Percentiles rank a stretch among this genome's conserved stretches.
Conservation (phyloP, 2,329 filamentous ascomycete genomes). For the Aspergillus fumigatus region DNA sequence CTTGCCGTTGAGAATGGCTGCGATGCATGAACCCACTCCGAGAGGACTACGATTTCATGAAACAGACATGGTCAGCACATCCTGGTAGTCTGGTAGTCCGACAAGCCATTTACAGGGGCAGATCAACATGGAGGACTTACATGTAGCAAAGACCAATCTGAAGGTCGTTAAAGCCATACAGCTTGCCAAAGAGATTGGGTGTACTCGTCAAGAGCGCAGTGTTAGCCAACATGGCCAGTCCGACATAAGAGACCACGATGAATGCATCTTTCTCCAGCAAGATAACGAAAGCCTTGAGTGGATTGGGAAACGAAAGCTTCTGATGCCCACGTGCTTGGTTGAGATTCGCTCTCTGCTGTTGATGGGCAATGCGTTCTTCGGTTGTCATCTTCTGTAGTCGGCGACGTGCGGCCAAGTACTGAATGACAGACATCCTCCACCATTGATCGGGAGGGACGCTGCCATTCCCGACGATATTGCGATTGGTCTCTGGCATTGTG, state of each 20-base stretch:
- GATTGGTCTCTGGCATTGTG: constrained; percentile 36
- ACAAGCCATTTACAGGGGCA: background rate
- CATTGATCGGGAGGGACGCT: constrained; percentile 21
- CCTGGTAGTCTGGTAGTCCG: no score
- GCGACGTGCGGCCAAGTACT: constrained; percentile 9
- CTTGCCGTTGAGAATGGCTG: constrained; percentile 19
- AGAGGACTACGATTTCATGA: constrained; percentile 12
- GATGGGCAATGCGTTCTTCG: background rate
- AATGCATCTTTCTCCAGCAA: constrained; percentile 35
- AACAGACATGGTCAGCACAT: background rate
- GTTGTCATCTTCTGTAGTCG: background rate
- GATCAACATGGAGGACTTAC: constrained; percentile 5
- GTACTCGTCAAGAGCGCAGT: constrained; percentile 36
- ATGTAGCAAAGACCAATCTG: constrained; percentile 25
- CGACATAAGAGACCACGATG: constrained; percentile 34
- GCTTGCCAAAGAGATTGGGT: constrained; percentile 34
- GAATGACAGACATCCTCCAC: constrained; percentile 19
- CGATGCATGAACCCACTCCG: constrained; percentile 16
- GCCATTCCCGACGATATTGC: constrained; percentile 28
- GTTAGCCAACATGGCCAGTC: constrained; percentile 34
- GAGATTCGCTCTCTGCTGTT: background rate
- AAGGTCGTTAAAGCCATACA: constrained; percentile 31
- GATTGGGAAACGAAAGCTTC: constrained; percentile 43
- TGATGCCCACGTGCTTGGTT: constrained; percentile 17
- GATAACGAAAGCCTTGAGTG: constrained; percentile 38